phyloP scores from a whole-genome alignment of 495 filamentous ascomycete genomes.

The Penicillium mononematosum region DNA sequence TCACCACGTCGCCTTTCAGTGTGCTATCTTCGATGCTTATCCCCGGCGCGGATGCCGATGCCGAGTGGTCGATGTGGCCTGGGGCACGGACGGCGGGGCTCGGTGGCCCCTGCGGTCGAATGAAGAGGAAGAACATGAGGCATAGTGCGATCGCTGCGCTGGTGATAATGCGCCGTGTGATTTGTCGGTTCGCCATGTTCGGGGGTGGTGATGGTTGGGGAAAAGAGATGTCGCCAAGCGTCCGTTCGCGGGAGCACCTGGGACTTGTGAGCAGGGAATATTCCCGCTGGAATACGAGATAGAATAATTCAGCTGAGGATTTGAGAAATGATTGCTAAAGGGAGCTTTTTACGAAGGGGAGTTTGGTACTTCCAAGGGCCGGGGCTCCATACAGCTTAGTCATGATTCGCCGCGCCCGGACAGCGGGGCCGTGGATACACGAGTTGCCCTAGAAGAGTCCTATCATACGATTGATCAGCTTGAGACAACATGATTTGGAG shows the following conservation, averaged over 20 bases:
- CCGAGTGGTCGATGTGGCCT: constrained; percentile 39
- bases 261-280: not conserved
- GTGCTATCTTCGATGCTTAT: constrained; percentile 39
- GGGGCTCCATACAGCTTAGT: not conserved
- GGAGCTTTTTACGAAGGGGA: not conserved
- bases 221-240: constrained; percentile 8
- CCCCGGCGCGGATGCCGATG: constrained; percentile 17
- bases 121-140: constrained; percentile 42
- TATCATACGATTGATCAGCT: not conserved
- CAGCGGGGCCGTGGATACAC: not conserved
- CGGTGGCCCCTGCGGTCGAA: constrained; percentile 41
- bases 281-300: not conserved
- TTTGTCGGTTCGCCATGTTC: constrained; percentile 45
- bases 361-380: not conserved
- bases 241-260: constrained; percentile 1
- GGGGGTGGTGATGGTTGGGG: constrained; percentile 5
- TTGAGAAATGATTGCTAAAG: constrained; percentile 1
- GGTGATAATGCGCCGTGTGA: constrained; percentile 41
- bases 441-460: not conserved
- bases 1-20: constrained; percentile 76
- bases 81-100: constrained; percentile 46
- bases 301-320: not conserved
- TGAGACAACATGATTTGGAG: not conserved
- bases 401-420: not conserved
- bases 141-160: constrained; percentile 36